Base-by-base conservation (phyloP, 1,139 yeast species). In the Lodderomyces margitis region DNA sequence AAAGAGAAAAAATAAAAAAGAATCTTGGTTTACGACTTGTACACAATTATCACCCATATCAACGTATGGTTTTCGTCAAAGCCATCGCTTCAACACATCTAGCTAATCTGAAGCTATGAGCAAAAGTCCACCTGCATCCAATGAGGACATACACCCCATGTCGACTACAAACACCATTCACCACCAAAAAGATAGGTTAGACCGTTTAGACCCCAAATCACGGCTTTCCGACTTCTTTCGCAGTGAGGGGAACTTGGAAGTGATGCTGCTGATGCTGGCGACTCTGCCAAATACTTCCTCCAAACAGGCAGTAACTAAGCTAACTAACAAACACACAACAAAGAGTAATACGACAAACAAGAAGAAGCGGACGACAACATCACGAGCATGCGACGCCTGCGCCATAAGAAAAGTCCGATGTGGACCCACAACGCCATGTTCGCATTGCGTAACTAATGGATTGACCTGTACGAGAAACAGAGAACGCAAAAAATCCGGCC, bases 371-470 rank as follows among this genome's bases (percentile, higher is more conserved):
- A 57, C 51, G 31, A 42, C 58, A 1, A 59, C 57, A 19, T 54
- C 54, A 1, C 40, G 68, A 40, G 69, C 77, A 8, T 71, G 77
- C 47, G 77, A 71, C 48, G 75, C 72, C 6, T 71, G 77, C 54
- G 69, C 75, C 16, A 58, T 68, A 15, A 49, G 75, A 28, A 71
- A 71, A 50, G 70, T 70, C 27, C 64, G 64, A 43, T 71, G 77
- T 53, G 74, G 68, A 42, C 57, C 56, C 21, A 50, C 49, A 31
- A 58, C 70, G 30, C 77, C 75, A 1, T 71, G 77, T 53, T 40
- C 52, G 27, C 71, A 66, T 43, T 71, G 77, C 54, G 54, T 61
- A 21, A 54, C 64, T 30, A 68, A 68, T 50, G 56, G 58, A 35
- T 48, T 70, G 28, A 59, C 57, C 8, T 71, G 77, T 50, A 71